Evolutionary conservation across 1,284 basidiomycete species (phyloP).

Genomic region (Ganoderma lucidum): DNA sequence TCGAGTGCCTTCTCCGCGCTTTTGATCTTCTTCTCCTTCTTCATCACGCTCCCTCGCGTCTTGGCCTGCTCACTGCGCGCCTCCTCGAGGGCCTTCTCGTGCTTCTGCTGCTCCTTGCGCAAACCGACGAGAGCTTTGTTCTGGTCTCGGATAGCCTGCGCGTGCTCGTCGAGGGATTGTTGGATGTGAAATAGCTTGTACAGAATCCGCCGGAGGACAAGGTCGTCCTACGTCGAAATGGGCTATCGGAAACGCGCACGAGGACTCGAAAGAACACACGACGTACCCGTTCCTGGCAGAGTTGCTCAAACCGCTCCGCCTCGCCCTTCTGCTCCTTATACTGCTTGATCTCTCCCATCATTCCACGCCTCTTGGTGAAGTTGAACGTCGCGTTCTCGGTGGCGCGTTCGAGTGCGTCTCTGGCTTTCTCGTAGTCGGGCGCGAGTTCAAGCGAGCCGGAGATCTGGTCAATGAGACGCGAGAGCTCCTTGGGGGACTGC

Average conservation of each 20-base stretch:
- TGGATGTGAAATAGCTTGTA: conserved; percentile 95
- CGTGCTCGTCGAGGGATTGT: conserved; percentile 77
- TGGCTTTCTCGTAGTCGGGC: conserved; percentile 89
- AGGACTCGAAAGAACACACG: background rate
- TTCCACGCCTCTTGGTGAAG: conserved; percentile 92
- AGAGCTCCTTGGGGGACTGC: conserved; percentile 91
- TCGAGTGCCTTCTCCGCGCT: conserved; percentile 46
- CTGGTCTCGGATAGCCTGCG: conserved; percentile 73
- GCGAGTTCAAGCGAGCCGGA: conserved; percentile 92
- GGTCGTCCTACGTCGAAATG: conserved; percentile 65
- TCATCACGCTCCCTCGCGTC: conserved; percentile 60
- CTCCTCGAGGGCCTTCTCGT: conserved; percentile 78
- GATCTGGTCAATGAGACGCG: conserved; percentile 94
- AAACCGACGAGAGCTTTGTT: conserved; percentile 76
- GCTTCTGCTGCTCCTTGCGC: conserved; percentile 70
- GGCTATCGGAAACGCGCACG: conserved; percentile 1
- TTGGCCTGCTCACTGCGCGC: conserved; percentile 85
- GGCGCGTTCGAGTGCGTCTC: conserved; percentile 87
- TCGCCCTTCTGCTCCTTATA: conserved; percentile 98
- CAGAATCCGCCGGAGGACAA: conserved; percentile 84
- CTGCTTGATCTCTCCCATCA: conserved; percentile 95
- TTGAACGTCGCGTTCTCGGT: conserved; percentile 95
- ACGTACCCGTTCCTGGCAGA: conserved; percentile 77
- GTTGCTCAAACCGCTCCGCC: conserved; percentile 86
- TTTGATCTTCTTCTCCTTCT: conserved; percentile 44